A percentile compares a stretch with the other conserved stretches of the same genome.
phyloP scores from a whole-genome alignment of 1,284 basidiomycete genomes.

The Lignosus rhinocerotis region DNA sequence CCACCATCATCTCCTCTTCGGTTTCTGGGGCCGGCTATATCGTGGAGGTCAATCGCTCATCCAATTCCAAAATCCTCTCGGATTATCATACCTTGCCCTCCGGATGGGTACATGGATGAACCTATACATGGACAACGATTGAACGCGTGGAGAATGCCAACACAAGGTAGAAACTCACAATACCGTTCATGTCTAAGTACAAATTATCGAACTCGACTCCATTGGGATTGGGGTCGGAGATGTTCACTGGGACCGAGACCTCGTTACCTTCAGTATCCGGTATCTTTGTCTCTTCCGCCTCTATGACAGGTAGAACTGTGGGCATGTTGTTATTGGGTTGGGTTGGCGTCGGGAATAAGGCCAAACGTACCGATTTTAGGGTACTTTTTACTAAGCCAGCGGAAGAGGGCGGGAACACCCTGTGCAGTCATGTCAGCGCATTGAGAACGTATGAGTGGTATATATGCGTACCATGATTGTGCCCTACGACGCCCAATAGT shows the following conservation, averaged over 20 bases:
- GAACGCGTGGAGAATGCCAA: neutral
- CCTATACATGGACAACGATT: conserved; percentile 44
- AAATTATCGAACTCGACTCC: conserved; percentile 94
- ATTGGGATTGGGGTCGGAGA: conserved; percentile 90
- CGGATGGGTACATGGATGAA: conserved; percentile 98
- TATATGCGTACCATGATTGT: conserved; percentile 19
- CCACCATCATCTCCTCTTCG: conserved; percentile 99
- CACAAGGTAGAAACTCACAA: conserved; percentile 46
- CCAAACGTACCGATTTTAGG: conserved; percentile 81
- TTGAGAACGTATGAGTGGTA: no score
- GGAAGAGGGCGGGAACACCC: conserved; percentile 94
- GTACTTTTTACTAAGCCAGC: conserved; percentile 96
- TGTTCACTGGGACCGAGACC: conserved; percentile 81
- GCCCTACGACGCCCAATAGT: neutral
- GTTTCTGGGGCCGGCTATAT: conserved; percentile 88
- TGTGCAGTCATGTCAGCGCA: conserved; percentile 32
- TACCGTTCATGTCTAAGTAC: conserved; percentile 94
- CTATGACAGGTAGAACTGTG: conserved; percentile 74
- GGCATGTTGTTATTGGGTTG: conserved; percentile 1
- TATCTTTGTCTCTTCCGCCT: conserved; percentile 78
- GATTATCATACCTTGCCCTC: conserved; percentile 76
- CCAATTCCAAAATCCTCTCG: neutral
- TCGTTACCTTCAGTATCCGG: conserved; percentile 68
- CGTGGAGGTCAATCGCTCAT: neutral
- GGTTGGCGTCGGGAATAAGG: neutral